Base-by-base conservation (phyloP, 208 protist genomes). In the Leptomonas seymouri region DNA sequence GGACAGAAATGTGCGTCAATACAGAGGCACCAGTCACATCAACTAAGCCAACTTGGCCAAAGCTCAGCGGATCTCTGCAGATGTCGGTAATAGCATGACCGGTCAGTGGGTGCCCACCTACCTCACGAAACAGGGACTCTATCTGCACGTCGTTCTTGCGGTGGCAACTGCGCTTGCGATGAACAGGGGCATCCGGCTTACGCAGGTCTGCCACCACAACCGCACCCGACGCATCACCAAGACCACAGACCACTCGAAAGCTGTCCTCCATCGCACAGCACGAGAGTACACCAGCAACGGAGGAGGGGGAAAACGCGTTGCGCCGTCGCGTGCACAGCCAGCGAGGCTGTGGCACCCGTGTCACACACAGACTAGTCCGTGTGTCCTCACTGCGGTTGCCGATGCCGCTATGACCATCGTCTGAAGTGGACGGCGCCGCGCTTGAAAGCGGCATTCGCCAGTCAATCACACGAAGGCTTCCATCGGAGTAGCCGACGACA, bases 131-230 rank as follows among this genome's bases (percentile, higher is more conserved):
- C 12, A 72, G 67, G 30, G 58, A 20, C 41, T 71, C 53, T 34
- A 28, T 48, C 41, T 45, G 27, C 39, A 41, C 12, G 18, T 67
- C 56, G 27, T 36, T 25, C 12, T 0, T 41, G 11, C 50, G 31
- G 23, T 41, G 50, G 23, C 39, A 34, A 21, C 41, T 14, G 9
- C 28, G 71, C 30, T 36, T 80, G 41, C 41, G 60, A 9, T 50
- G 60, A 0, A 21, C 23, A 0, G 53, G 49, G 0, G 73, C 62
- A 6, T 74, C 30, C 2, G 78, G 71, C 23, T 67, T 74, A 21
- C 89, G 81, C 39, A 93, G 63, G 53, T 94, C 89, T 0, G 81
- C 73, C 18, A 94, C 75, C 14, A 79, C 82, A 18, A 94, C 83
- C 11, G 84, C 76, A 1, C 89, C 86, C 0, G 59, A 55, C 6